Conservation (phyloP, 768 basidiomycete species). For the Strobilomyces dryophilus region DNA sequence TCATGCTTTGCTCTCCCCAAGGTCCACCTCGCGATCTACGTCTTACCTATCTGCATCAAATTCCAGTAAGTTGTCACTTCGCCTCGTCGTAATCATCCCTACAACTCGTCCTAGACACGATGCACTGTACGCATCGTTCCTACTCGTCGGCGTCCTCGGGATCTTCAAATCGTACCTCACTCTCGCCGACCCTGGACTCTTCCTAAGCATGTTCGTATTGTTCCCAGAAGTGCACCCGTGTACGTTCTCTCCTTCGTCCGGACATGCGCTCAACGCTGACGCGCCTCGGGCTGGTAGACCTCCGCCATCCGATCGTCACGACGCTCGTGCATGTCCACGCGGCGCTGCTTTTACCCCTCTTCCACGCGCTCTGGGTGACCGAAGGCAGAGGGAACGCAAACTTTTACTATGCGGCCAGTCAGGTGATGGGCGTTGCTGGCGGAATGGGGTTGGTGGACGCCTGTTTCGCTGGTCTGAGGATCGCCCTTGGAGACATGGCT, state of each 20-base stretch:
- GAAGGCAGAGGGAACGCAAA: constrained; percentile 96
- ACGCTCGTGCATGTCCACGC: constrained; percentile 80
- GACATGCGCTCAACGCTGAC: background rate
- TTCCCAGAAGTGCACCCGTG: constrained; percentile 85
- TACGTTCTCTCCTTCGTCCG: constrained; percentile 39
- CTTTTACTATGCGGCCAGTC: constrained; percentile 94
- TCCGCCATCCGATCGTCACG: constrained; percentile 83
- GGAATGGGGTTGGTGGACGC: constrained; percentile 82
- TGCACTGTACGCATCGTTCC: constrained; percentile 71
- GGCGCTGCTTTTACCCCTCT: constrained; percentile 80
- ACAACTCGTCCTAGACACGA: constrained; percentile 56
- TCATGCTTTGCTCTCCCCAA: constrained; percentile 26
- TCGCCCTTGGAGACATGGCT: constrained; percentile 55
- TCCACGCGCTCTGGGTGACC: constrained; percentile 86
- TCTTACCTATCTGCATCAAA: constrained; percentile 81
- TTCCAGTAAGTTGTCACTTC: constrained; percentile 55
- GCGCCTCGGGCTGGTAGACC: constrained; percentile 47
- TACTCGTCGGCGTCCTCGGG: constrained; percentile 72
- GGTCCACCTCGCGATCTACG: constrained; percentile 81
- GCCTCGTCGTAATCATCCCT: background rate
- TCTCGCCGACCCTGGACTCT: constrained; percentile 84
- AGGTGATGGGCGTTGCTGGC: constrained; percentile 88
- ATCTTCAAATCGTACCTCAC: constrained; percentile 92
- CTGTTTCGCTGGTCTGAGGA: constrained; percentile 76
- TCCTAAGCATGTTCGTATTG: constrained; percentile 72